These are phyloP conservation scores for Aspergillus nidulans DNA, from an alignment of 495 filamentous ascomycete species.

Conservation along the genomic window DNA sequence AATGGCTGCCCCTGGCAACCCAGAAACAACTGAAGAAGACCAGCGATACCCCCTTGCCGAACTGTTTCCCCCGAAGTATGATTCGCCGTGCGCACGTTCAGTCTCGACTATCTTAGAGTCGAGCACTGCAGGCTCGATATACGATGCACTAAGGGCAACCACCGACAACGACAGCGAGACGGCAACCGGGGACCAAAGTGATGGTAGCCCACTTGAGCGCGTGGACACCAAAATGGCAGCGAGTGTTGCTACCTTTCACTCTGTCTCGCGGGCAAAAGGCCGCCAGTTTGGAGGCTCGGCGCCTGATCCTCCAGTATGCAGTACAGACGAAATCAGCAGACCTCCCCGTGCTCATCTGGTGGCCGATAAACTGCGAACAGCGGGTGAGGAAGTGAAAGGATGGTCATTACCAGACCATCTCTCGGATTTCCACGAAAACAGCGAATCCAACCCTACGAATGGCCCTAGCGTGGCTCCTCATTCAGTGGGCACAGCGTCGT, in stretches of 20 bases:
- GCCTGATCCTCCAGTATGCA: neutral
- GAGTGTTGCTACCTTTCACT: slow-evolving; percentile 33
- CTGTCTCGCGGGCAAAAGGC: neutral
- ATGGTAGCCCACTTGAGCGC: slow-evolving; percentile 11
- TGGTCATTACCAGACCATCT: slow-evolving; percentile 8
- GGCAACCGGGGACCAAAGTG: slow-evolving; percentile 3
- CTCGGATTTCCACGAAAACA: slow-evolving; percentile 13
- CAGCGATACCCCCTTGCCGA: slow-evolving; percentile 8
- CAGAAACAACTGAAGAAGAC: neutral
- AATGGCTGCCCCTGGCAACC: neutral
- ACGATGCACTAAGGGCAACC: slow-evolving; percentile 34
- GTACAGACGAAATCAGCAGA: neutral
- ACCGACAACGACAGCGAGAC: slow-evolving; percentile 16
- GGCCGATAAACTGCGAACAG: slow-evolving; percentile 17
- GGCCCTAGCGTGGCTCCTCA: neutral
- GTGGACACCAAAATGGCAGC: slow-evolving; percentile 28
- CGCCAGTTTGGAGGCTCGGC: slow-evolving; percentile 1
- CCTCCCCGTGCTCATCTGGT: slow-evolving; percentile 11
- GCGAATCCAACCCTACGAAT: slow-evolving; percentile 7
- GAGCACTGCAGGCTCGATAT: slow-evolving; percentile 41
- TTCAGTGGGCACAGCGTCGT: slow-evolving; percentile 10
- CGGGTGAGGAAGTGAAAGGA: slow-evolving; percentile 6
- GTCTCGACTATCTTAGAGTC: slow-evolving; percentile 32
- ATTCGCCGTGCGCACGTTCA: slow-evolving; percentile 15
- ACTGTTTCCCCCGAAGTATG: neutral